Evolutionary conservation across 306 rosid genomes (phyloP), one percentile per base, ranked within the genome.

Genomic region (Sechiopsis laciniata): DNA sequence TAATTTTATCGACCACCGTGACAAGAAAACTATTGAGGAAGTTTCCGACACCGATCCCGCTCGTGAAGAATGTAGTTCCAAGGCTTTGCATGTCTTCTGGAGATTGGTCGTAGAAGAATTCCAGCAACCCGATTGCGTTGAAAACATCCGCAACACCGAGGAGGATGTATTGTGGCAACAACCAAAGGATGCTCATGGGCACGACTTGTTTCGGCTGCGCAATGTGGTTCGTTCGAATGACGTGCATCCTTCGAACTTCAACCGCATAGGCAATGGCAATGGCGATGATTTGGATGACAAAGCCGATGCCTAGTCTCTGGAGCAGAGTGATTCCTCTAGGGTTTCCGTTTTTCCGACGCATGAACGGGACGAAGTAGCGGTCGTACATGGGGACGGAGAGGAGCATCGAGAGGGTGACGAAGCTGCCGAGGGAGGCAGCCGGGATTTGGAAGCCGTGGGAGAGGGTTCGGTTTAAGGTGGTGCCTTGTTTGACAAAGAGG

Each of bases 81-180:
- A 90, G 85, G 8, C 85, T 87, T 64, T 90, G 90, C 96, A 90
- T 83, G 40, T 90, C 88, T 75, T 90, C 91, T 2, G 94, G 94
- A 24, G 94, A 90, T 52, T 90, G 91, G 76, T 90, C 96, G 55
- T 88, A 90, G 81, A 90, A 90, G 78, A 90, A 90, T 64, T 90
- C 96, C 3, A 86, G 80, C 82, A 88, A 60, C 2, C 96, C 96
- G 40, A 84, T 79, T 9, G 84, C 84, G 10, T 84, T 84, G 72
- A 90, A 88, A 21, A 89, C 82, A 21, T 90, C 87, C 2, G 90
- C 86, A 7, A 90, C 11, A 7, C 96, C 96, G 2, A 90, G 75
- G 1, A 90, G 46, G 10, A 85, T 21, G 80, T 88, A 81, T 53
- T 88, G 96, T 32, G 96, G 96, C 61, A 90, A 42, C 6, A 88